phyloP scores from a whole-genome alignment of 2,329 filamentous ascomycete species.

The Coleophoma cylindrospora region DNA sequence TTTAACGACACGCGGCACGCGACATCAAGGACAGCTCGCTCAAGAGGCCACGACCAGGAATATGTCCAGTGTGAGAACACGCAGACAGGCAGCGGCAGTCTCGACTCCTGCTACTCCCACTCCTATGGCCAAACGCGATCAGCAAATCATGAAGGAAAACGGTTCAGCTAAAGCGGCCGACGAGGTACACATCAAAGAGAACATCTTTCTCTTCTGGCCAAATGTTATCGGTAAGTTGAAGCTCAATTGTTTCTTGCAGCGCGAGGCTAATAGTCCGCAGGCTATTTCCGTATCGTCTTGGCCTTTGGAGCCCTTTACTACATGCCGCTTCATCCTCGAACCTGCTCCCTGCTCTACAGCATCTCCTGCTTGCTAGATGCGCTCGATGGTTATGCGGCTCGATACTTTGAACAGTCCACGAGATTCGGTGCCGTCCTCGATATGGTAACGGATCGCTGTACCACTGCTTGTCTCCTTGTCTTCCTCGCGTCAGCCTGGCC shows the following conservation, averaged over 20 bases:
- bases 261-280: conserved; percentile 35
- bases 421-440: conserved; percentile 95
- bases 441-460: conserved; percentile 99
- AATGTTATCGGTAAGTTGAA: conserved; percentile 68
- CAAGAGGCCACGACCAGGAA: neutral
- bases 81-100: conserved; percentile 24
- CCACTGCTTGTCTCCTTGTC: conserved; percentile 88
- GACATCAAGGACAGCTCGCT: neutral
- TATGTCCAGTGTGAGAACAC: conserved; percentile 26
- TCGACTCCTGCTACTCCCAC: conserved; percentile 22
- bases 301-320: conserved; percentile 94
- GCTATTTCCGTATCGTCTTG: conserved; percentile 72
- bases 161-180: conserved; percentile 31
- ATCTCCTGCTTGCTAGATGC: conserved; percentile 94
- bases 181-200: conserved; percentile 48
- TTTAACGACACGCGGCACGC: neutral
- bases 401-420: conserved; percentile 82
- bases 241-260: neutral
- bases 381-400: conserved; percentile 89
- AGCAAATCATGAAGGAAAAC: conserved; percentile 38
- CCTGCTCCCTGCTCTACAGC: conserved; percentile 86
- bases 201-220: conserved; percentile 77
- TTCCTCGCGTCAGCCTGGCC: conserved; percentile 95
- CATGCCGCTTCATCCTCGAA: conserved; percentile 97
- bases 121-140: conserved; percentile 14